Conservation (phyloP, 208 protist species). For the Leishmania amazonensis region DNA sequence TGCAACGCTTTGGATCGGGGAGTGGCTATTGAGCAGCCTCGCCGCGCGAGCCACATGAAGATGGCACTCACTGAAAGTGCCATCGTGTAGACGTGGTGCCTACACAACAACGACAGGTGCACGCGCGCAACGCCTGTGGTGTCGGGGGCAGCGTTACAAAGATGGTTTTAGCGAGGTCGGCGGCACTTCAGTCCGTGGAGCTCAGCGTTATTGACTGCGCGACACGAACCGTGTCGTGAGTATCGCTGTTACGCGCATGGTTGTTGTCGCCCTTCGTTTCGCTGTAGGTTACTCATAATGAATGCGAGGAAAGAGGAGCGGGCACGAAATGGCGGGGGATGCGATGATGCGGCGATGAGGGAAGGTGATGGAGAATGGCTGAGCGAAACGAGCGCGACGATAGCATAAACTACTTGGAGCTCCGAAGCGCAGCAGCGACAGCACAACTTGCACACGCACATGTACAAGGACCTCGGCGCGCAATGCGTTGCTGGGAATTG, state of each 20-base stretch:
- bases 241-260: neutral
- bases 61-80: neutral
- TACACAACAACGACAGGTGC: neutral
- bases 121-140: neutral
- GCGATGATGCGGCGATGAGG: neutral
- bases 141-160: neutral
- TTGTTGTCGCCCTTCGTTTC: neutral
- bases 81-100: neutral
- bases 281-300: neutral
- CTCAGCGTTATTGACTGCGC: neutral
- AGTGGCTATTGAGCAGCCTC: neutral
- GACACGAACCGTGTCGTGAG: neutral
- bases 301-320: neutral
- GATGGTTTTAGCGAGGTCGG: neutral
- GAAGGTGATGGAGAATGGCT: neutral
- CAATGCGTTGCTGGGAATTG: neutral
- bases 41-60: neutral
- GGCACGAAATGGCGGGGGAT: neutral
- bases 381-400: neutral
- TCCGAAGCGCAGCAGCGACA: neutral
- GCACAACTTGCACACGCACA: neutral
- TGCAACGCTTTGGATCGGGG: neutral
- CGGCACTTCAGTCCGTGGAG: too few species aligned
- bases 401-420: neutral
- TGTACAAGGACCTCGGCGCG: neutral